Evolutionary conservation across 2,329 filamentous ascomycete genomes (phyloP).

Genomic region (Penicillium sp.): DNA sequence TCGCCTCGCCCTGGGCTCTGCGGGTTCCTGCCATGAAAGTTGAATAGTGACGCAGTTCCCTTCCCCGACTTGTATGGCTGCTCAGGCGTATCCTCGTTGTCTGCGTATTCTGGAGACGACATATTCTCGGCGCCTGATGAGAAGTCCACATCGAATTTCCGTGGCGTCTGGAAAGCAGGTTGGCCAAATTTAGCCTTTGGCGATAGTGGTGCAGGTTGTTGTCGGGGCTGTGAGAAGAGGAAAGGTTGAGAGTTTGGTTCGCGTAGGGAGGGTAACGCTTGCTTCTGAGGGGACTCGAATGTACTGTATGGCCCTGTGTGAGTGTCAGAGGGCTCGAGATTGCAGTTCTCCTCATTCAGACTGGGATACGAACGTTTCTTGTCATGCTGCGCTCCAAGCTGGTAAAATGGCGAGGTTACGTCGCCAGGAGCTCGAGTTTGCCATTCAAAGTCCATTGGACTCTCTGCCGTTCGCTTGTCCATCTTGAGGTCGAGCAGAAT

Average conservation of each 20-base stretch:
- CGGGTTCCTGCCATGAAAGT: slow-evolving; percentile 41
- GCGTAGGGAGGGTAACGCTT: slow-evolving; percentile 46
- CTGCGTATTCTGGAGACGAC: slow-evolving; percentile 46
- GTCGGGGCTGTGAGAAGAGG: slow-evolving; percentile 46
- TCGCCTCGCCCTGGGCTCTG: slow-evolving; percentile 62
- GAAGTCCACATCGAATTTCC: slow-evolving; percentile 48
- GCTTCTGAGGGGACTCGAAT: slow-evolving; percentile 51
- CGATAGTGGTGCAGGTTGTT: slow-evolving; percentile 31
- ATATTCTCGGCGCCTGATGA: slow-evolving; percentile 49
- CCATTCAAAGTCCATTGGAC: slow-evolving; percentile 54
- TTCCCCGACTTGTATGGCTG: slow-evolving; percentile 34
- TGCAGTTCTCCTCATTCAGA: slow-evolving; percentile 2
- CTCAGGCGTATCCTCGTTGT: slow-evolving; percentile 51
- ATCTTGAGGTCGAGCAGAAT: slow-evolving; percentile 24
- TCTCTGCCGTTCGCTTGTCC: slow-evolving; percentile 43
- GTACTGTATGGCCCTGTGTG: slow-evolving; percentile 38
- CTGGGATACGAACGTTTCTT: slow-evolving; percentile 44
- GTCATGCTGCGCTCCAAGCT: slow-evolving; percentile 45
- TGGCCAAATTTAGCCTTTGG: slow-evolving; percentile 38
- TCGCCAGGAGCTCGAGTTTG: slow-evolving; percentile 46
- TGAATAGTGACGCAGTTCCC: slow-evolving; percentile 39
- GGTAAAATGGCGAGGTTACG: slow-evolving; percentile 47
- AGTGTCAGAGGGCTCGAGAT: background rate
- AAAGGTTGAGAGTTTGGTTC: slow-evolving; percentile 51
- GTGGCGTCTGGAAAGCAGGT: slow-evolving; percentile 50